Conservation (phyloP, 768 basidiomycete species). For the Termitomyces sp. region DNA sequence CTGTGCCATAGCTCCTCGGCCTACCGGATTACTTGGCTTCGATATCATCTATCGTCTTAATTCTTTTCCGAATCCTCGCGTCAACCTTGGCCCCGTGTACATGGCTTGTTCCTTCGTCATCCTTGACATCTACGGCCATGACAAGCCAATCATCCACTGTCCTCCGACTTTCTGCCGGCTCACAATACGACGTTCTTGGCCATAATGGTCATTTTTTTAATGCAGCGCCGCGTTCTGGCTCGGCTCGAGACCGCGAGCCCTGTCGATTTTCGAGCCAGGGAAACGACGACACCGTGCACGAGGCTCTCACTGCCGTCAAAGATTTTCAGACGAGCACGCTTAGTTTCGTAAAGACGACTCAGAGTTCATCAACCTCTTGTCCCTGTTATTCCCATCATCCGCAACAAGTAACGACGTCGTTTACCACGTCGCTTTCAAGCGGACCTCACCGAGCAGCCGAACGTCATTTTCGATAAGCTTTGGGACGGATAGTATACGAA, state of each 20-base stretch:
- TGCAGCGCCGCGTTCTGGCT: conserved; percentile 50
- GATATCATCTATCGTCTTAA: no score
- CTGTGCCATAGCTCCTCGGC: no score
- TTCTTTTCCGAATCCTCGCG: conserved; percentile 69
- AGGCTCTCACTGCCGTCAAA: conserved; percentile 64
- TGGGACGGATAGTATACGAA: no score
- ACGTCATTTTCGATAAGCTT: no score
- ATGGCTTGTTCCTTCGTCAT: conserved; percentile 88
- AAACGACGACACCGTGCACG: conserved; percentile 59
- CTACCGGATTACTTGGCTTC: no score
- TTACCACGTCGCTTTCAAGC: no score
- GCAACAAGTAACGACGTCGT: no score
- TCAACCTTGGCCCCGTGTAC: conserved; percentile 90
- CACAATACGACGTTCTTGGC: conserved; percentile 73
- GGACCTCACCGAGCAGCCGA: no score
- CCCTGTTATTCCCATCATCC: conserved; percentile 84
- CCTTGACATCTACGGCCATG: conserved; percentile 75
- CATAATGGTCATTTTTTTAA: conserved; percentile 90
- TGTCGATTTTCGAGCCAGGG: conserved; percentile 60
- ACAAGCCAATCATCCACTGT: conserved; percentile 88
- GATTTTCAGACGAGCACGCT: conserved; percentile 86
- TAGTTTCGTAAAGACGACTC: conserved; percentile 84
- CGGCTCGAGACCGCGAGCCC: conserved; percentile 28
- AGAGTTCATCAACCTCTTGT: no score
- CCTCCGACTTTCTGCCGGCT: conserved; percentile 78